phyloP scores from a whole-genome alignment of 1,284 basidiomycete species.

The Ustilago curta region DNA sequence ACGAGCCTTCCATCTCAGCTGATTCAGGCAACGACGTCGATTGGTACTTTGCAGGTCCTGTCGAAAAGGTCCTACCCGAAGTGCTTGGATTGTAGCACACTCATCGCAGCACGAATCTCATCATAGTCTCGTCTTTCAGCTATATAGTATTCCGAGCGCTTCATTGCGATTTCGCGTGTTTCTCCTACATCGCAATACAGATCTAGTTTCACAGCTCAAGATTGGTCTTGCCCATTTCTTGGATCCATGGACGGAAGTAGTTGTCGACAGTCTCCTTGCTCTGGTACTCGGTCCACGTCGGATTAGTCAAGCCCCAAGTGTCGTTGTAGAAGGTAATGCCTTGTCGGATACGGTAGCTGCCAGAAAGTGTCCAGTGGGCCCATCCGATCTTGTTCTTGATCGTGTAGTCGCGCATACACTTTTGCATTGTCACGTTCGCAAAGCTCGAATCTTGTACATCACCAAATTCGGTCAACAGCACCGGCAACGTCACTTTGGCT shows the following conservation, averaged over 20 bases:
- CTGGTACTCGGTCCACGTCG: conserved; percentile 20
- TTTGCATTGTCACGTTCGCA: conserved; percentile 39
- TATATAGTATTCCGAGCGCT: not conserved
- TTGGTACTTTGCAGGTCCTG: conserved; percentile 44
- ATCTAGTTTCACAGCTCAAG: conserved; percentile 25
- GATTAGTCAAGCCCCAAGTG: conserved; percentile 40
- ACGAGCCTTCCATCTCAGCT: conserved; percentile 48
- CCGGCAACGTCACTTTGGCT: conserved; percentile 31
- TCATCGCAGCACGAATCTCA: not conserved
- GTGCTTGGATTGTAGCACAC: conserved; percentile 8
- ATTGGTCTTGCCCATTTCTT: conserved; percentile 42
- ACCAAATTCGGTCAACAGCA: conserved; percentile 42
- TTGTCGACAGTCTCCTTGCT: conserved; percentile 34
- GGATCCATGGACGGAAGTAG: conserved; percentile 43
- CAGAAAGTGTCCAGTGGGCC: conserved; percentile 42
- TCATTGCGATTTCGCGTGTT: not conserved
- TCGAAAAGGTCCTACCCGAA: conserved; percentile 30
- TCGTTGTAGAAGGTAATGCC: conserved; percentile 31
- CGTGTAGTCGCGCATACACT: conserved; percentile 48
- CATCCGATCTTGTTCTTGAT: conserved; percentile 49
- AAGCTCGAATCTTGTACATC: conserved; percentile 29
- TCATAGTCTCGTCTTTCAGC: no score
- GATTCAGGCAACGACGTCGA: conserved; percentile 10
- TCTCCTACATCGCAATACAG: not conserved
- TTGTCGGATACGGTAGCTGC: conserved; percentile 39